Base-by-base conservation (phyloP, 2,329 filamentous ascomycete species). In the Alternaria tenuissima region DNA sequence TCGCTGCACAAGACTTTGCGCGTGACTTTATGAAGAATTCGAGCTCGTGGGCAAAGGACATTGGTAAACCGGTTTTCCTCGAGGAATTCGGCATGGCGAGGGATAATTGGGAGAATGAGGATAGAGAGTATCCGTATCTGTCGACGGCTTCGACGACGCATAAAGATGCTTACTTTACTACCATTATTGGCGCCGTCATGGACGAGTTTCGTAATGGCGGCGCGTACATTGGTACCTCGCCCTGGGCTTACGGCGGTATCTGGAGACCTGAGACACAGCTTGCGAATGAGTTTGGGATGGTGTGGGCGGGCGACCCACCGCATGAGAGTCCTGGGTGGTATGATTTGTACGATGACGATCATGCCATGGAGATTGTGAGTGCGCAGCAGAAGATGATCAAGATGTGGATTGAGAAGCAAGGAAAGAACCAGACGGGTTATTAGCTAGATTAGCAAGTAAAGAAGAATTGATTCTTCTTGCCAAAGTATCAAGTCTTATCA, bases 71-170 rank as follows among this genome's bases (percentile, higher is more conserved):
- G 0, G 63, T 80, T 2, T 77, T 78, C 46, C 64, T 80, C 4
- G 77, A 80, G 51, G 78, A 80, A 43, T 80, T 80, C 43, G 78
- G 78, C 9, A 79, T 80, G 76, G 77, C 78, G 3, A 64, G 78
- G 12, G 73, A 80, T 56, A 80, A 80, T 34, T 80, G 78, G 78
- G 68, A 76, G 66, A 79, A 79, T 54, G 63, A 63, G 38, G 65
- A 69, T 4, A 74, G 73, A 24, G 76, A 78, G 43, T 80, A 80
- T 57, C 68, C 71, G 2, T 80, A 80, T 43, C 60, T 79, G 11
- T 76, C 73, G 43, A 71, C 65, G 24, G 77, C 78, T 1, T 63
- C 62, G 0, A 79, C 77, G 2, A 70, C 70, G 12, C 72, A 80
- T 58, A 80, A 78, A 59, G 77, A 80, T 52, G 68, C 70, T 3